Base-by-base conservation (phyloP, 257 asterid genomes). In the Forsythia suspensa region DNA sequence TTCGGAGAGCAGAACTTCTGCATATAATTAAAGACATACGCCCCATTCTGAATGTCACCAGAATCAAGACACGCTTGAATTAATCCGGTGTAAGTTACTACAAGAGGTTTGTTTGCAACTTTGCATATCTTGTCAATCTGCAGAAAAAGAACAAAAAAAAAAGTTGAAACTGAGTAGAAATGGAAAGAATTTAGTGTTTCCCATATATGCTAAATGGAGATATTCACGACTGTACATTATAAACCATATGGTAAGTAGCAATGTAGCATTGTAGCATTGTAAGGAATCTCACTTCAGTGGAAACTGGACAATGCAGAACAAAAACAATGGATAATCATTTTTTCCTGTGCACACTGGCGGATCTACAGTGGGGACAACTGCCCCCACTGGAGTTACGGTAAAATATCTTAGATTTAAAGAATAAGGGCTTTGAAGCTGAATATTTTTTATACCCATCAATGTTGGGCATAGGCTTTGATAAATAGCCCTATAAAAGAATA, bases 11-110 rank as follows among this genome's bases (percentile, higher is more conserved):
- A 95, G 73, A 91, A 92, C 77, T 89, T 94, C 79, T 87, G 92
- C 99, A 95, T 93, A 70, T 92, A 87, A 69, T 83, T 81, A 77
- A 93, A 95, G 76, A 95, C 80, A 74, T 85, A 88, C 38, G 84
- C 89, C 73, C 91, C 99, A 66, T 80, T 83, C 76, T 86, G 79
- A 74, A 88, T 77, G 75, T 87, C 74, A n/a, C 97, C 95, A 37
- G 96, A 86, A 43, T 90, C 88, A 51, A 93, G 36, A 81, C 98
- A 92, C 11, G 94, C 97, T 88, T 95, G 97, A 77, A 95, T 85
- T 69, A 95, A 89, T 79, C 99, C 99, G 13, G 99, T 95, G 91
- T 90, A 93, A n/a, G 97, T 93, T 83, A 95, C 93, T 84, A 95
- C 99, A 65, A 95, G 92, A 68, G 99, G 98, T 80, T 90, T 95